phyloP scores from a whole-genome alignment of 139 green algal species.

The Parachlorella kessleri region DNA sequence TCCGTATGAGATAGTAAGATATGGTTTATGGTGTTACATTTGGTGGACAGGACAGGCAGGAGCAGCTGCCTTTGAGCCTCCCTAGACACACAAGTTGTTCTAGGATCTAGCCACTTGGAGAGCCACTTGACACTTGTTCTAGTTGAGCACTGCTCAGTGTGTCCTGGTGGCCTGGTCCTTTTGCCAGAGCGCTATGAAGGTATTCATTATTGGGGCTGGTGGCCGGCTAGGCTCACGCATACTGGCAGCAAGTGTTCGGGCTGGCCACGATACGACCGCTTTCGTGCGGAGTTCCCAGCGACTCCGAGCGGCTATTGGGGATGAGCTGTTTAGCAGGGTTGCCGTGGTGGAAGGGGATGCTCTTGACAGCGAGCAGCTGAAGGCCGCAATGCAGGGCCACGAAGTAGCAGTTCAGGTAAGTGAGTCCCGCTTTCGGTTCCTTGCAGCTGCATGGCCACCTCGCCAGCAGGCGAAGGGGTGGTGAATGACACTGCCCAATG shows the following conservation, averaged over 20 bases:
- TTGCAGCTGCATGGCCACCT: background rate
- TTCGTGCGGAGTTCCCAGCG: background rate
- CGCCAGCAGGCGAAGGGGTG: background rate
- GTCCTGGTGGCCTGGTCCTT: too few relatives aligned
- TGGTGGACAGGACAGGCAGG: too few relatives aligned
- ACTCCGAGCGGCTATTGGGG: background rate
- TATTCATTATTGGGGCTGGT: conserved; percentile 3
- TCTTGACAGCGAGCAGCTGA: background rate
- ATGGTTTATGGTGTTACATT: too few relatives aligned
- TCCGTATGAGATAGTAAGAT: too few relatives aligned
- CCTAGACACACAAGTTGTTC: too few relatives aligned
- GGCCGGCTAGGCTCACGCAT: background rate
- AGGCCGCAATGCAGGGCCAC: background rate
- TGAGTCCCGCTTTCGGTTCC: background rate
- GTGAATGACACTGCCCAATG: background rate
- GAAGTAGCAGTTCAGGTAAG: conserved; percentile 2
- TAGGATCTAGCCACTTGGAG: too few relatives aligned
- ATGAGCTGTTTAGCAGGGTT: background rate
- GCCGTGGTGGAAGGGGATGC: background rate
- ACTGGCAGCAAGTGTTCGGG: background rate
- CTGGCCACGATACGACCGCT: background rate
- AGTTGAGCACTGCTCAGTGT: too few relatives aligned
- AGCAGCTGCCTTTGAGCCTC: too few relatives aligned
- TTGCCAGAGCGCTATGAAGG: background rate
- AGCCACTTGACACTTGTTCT: too few relatives aligned